Percentiles rank a stretch among this genome's conserved stretches.
phyloP scores from a whole-genome alignment of 1,284 basidiomycete genomes.

The Coniferiporia sulphurascens region DNA sequence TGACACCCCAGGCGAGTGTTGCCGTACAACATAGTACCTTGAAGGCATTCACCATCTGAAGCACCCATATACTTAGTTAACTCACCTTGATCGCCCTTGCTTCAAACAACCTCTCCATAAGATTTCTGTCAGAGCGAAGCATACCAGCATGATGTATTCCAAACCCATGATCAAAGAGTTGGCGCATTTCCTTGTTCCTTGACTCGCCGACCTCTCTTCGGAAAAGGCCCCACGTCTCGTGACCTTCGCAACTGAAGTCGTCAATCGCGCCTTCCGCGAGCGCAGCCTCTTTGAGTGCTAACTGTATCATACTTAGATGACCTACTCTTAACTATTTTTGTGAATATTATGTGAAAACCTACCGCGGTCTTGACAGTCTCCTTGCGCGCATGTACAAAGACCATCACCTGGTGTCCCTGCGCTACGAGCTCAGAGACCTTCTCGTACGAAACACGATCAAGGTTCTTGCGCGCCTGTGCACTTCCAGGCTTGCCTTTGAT shows the following conservation, averaged over 20 bases:
- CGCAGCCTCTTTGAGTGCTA: slow-evolving; percentile 82
- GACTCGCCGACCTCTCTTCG: slow-evolving; percentile 76
- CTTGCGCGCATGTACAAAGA: slow-evolving; percentile 98
- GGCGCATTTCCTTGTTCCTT: slow-evolving; percentile 95
- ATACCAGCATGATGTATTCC: slow-evolving; percentile 99
- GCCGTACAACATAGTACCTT: slow-evolving; percentile 98
- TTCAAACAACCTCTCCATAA: slow-evolving; percentile 96
- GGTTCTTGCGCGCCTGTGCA: slow-evolving; percentile 71
- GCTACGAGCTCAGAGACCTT: slow-evolving; percentile 83
- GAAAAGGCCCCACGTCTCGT: slow-evolving; percentile 75
- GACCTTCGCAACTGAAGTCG: slow-evolving; percentile 76
- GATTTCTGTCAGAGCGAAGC: slow-evolving; percentile 89
- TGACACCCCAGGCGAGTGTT: slow-evolving; percentile 99
- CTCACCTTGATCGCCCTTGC: slow-evolving; percentile 85
- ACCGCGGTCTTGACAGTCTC: slow-evolving; percentile 93
- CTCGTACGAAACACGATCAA: slow-evolving; percentile 88
- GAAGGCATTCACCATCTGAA: slow-evolving; percentile 15
- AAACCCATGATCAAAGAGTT: slow-evolving; percentile 89
- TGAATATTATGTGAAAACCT: not conserved
- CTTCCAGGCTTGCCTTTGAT: slow-evolving; percentile 90
- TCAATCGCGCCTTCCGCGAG: slow-evolving; percentile 69
- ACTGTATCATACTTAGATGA: slow-evolving; percentile 12
- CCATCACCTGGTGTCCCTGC: slow-evolving; percentile 97
- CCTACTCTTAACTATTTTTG: not conserved
- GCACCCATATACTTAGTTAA: not conserved